Evolutionary conservation across 495 filamentous ascomycete genomes (phyloP), one percentile per base, ranked within the genome.

Genomic region (Penicillium diatomitis): DNA sequence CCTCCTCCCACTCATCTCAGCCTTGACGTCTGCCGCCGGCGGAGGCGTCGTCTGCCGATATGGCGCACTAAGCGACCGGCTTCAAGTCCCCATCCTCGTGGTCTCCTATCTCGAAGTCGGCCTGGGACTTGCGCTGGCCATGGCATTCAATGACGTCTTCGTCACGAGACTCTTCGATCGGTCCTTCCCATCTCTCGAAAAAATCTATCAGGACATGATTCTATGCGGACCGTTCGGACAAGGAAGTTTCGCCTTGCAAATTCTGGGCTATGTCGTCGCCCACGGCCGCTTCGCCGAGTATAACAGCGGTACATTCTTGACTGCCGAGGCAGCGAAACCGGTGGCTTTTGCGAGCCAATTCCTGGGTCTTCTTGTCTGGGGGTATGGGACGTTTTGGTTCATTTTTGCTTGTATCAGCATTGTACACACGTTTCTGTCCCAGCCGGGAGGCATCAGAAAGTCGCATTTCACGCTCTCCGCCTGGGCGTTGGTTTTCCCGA

Each of bases 191-290:
- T 6, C 41, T 5, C 20, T 55, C 5, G 54, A 59, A 2, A 56
- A 56, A 30, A 55, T 65, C 8, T 64, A 55, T 32, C 53, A 63
- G 44, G 66, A 71, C 38, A 69, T 71, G 65, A 63, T 69, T 6
- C 6, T 70, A 10, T 64, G 61, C 52, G 65, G 65, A 0, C 65
- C 68, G 5, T 67, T 66, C 29, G 63, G 61, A 2, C 66, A 67
- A 38, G 65, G 50, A 8, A 45, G 56, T 10, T 68, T 66, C 28
- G 63, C 67, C 8, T 51, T 67, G 8, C 64, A 63, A 41, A 41
- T 51, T 9, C 49, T 67, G 5, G 64, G 64, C 7, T 20, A 48
- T 9, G 58, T 51, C 3, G 56, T 64, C 4, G 9, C 41, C 11
- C 7, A 52, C 3, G 58, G 50, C 5, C 53, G 46, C 29, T 65